Percentiles rank a stretch among this genome's conserved stretches.
Evolutionary conservation across 306 rosid genomes (phyloP).

Genomic region (Dryas drummondii): DNA sequence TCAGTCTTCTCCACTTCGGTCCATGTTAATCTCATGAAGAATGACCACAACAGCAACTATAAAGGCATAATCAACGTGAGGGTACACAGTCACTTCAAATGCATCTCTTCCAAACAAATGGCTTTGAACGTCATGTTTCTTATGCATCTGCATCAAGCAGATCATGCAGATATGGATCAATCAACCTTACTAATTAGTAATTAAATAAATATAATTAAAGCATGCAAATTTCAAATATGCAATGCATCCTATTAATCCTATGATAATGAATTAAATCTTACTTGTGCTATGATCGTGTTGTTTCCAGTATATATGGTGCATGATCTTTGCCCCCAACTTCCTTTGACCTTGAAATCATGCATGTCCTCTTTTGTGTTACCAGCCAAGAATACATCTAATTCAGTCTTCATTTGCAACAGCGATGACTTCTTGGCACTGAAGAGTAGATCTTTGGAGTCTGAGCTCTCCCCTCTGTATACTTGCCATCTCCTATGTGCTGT

Average conservation of each 20-base stretch:
- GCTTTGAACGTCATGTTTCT: constrained; percentile 35
- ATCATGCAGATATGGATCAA: background rate
- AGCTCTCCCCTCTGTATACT: constrained; percentile 43
- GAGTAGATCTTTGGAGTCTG: constrained; percentile 33
- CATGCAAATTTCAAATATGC: too few relatives aligned
- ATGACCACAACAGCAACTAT: constrained; percentile 41
- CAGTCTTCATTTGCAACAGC: constrained; percentile 24
- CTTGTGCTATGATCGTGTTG: constrained; percentile 36
- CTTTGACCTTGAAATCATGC: constrained; percentile 47
- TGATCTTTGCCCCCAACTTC: constrained; percentile 42
- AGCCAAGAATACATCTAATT: constrained; percentile 44
- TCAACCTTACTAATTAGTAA: background rate
- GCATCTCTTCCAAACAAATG: constrained; percentile 37
- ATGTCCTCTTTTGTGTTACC: constrained; percentile 22
- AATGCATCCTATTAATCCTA: too few relatives aligned
- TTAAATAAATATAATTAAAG: too few relatives aligned
- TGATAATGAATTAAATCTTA: constrained; percentile 2
- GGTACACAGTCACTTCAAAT: constrained; percentile 46
- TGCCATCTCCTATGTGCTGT: constrained; percentile 47
- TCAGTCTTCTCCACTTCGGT: constrained; percentile 1
- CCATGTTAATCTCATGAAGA: constrained; percentile 43
- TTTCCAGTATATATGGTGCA: constrained; percentile 34
- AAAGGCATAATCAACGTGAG: constrained; percentile 46
- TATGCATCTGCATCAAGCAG: constrained; percentile 44
- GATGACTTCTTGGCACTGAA: constrained; percentile 39